phyloP scores from a whole-genome alignment of 2,329 filamentous ascomycete genomes.

The Chrysoporthe puriensis region DNA sequence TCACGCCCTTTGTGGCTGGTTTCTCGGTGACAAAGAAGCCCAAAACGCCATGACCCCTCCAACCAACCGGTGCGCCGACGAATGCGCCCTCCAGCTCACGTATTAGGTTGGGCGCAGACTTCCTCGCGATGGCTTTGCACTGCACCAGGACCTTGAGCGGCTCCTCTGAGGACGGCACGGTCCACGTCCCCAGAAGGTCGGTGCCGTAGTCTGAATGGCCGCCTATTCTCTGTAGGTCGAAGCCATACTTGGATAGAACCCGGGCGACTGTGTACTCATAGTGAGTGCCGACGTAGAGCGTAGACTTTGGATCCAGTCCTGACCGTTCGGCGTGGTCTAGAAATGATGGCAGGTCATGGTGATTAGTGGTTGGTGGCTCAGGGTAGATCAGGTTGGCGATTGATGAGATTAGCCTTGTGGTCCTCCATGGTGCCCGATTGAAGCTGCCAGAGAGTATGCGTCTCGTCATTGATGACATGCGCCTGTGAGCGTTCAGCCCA shows the following conservation, averaged over 20 bases:
- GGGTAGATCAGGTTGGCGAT: conserved; percentile 45
- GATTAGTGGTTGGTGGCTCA: conserved; percentile 51
- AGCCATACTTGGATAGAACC: conserved; percentile 62
- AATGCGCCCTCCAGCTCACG: conserved; percentile 84
- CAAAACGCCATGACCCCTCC: conserved; percentile 67
- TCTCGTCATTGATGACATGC: background rate
- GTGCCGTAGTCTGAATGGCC: conserved; percentile 71
- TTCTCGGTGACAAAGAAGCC: conserved; percentile 72
- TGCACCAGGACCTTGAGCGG: conserved; percentile 60
- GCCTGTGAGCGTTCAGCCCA: conserved; percentile 25
- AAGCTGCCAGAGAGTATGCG: background rate
- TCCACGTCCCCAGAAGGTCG: conserved; percentile 75
- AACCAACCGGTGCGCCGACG: conserved; percentile 71
- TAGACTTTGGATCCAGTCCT: conserved; percentile 57
- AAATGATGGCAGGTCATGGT: conserved; percentile 68
- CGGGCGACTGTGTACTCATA: conserved; percentile 73
- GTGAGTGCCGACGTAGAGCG: conserved; percentile 71
- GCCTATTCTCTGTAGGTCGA: conserved; percentile 68
- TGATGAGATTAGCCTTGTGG: conserved; percentile 19
- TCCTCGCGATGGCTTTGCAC: conserved; percentile 66
- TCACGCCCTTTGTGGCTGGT: conserved; percentile 76
- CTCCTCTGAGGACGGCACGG: conserved; percentile 49
- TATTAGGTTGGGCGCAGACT: conserved; percentile 61
- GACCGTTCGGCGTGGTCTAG: conserved; percentile 63
- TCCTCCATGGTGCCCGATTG: conserved; percentile 11